Evolutionary conservation across 164 flowering plant genomes (phyloP).

Genomic region (Aristolochia contorta): DNA sequence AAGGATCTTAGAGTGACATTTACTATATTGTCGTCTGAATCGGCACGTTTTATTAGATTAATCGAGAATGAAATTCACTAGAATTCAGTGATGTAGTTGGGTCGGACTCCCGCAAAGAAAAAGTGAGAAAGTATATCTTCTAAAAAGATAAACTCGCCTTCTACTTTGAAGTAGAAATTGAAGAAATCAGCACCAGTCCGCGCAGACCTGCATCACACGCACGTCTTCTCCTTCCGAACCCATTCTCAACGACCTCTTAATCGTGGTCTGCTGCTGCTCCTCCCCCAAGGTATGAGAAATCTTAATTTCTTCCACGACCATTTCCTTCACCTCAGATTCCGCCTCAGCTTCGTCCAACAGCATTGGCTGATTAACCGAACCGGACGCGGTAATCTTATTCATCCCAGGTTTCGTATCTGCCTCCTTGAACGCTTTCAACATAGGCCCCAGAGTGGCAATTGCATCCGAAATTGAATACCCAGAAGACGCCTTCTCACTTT

Average conservation of each 20-base stretch:
- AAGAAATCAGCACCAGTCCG: slow-evolving; percentile 14
- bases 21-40: no score
- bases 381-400: slow-evolving; percentile 37
- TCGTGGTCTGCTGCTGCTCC: slow-evolving; percentile 8
- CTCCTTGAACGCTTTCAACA: slow-evolving; percentile 39
- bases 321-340: slow-evolving; percentile 18
- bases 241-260: slow-evolving; percentile 33
- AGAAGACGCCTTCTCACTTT: slow-evolving; percentile 12
- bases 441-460: slow-evolving; percentile 17
- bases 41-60: no score
- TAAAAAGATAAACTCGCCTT: slow-evolving; percentile 11
- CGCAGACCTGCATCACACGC: slow-evolving; percentile 69
- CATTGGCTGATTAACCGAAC: slow-evolving; percentile 28
- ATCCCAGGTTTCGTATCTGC: slow-evolving; percentile 11
- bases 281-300: slow-evolving; percentile 17
- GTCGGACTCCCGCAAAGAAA: no score
- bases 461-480: slow-evolving; percentile 27
- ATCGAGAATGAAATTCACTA: no score
- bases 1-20: no score
- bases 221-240: slow-evolving; percentile 92
- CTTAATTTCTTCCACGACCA: slow-evolving; percentile 31
- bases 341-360: slow-evolving; percentile 24
- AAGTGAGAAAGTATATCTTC: no score
- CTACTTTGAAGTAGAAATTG: slow-evolving; percentile 1
- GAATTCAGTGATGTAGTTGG: no score